Conservation (phyloP, 1,139 yeast genomes). For the Wickerhamomyces sp. region DNA sequence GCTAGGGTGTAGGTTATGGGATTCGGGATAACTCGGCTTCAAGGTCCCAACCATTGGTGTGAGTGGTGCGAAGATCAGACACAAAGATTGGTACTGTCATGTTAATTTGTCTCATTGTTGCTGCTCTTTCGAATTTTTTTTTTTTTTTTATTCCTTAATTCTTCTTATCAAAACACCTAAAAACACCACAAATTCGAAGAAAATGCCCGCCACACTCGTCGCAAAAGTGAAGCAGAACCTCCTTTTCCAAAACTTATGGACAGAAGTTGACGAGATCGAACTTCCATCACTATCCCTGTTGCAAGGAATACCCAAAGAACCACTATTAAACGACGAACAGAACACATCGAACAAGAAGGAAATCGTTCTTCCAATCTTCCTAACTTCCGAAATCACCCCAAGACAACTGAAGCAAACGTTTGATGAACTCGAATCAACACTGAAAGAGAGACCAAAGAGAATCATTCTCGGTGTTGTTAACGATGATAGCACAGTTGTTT, state of each 20-base stretch:
- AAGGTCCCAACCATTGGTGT: too few species aligned
- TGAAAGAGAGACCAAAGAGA: constrained; percentile 34
- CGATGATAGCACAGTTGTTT: constrained; percentile 64
- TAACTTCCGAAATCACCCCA: constrained; percentile 30
- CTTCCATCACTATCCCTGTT: constrained; percentile 16
- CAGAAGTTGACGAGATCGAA: constrained; percentile 30
- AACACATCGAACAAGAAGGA: constrained; percentile 13
- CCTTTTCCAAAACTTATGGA: constrained; percentile 51
- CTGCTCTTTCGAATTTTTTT: too few species aligned
- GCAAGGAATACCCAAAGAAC: constrained; percentile 29
- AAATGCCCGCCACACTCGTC: constrained; percentile 4
- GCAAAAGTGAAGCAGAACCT: constrained; percentile 35
- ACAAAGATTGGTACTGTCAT: too few species aligned
- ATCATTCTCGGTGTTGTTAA: constrained; percentile 51
- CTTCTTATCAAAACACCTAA: background rate
- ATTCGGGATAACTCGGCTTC: too few species aligned
- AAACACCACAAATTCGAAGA: background rate
- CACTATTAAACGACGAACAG: constrained; percentile 25
- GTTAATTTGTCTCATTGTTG: too few species aligned
- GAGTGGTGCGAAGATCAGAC: too few species aligned
- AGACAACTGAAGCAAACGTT: constrained; percentile 25
- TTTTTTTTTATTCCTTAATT: too few species aligned
- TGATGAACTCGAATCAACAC: constrained; percentile 16
- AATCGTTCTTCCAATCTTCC: constrained; percentile 29
- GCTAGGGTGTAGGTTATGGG: too few species aligned